Evolutionary conservation across 2,329 filamentous ascomycete genomes (phyloP), one percentile per base, ranked within the genome.

Genomic region (Knoxdaviesia capensis): DNA sequence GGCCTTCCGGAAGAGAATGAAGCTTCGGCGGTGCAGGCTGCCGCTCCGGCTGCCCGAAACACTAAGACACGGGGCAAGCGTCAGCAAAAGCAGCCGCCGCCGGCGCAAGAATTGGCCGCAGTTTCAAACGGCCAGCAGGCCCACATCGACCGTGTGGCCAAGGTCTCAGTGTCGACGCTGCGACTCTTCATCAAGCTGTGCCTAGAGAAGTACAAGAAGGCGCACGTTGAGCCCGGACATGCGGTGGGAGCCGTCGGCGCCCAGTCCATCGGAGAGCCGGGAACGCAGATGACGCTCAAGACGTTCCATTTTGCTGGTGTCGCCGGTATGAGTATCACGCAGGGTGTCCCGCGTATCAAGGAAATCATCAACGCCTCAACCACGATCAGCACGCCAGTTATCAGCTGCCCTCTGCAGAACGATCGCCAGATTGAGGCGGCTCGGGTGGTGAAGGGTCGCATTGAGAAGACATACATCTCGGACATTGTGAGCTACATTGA

Each of bases 271-370:
- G 90, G 90, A 61, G 90, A 98, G 55, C 90, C 90, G 0, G 90
- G 90, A 56, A 98, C 90, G 1, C 90, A 98, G 60, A 98, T 98
- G 90, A 98, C 90, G 1, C 64, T 98, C 48, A 96, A 96, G 64
- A 96, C 90, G 56, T 96, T 96, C 75, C 90, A 96, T 80, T 98
- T 98, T 66, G 90, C 90, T 56, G 90, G 90, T 81, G 90, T 98
- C 48, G 90, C 90, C 37, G 88, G 88, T 58, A 96, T 98, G 90
- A 94, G 85, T 70, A 94, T 98, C 55, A 98, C 90, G 0, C 85
- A 94, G 55, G 90, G 90, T 82, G 90, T 98, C 6, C 90, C 90
- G 1, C 88, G 90, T 77, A 98, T 98, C 66, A 98, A 98, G 63
- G 90, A 98, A 68, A 98, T 98, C 50, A 98, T 98, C 75, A 98